Base-by-base conservation (phyloP, 1,284 basidiomycete genomes). In the Tilletiopsis washingtonensis region DNA sequence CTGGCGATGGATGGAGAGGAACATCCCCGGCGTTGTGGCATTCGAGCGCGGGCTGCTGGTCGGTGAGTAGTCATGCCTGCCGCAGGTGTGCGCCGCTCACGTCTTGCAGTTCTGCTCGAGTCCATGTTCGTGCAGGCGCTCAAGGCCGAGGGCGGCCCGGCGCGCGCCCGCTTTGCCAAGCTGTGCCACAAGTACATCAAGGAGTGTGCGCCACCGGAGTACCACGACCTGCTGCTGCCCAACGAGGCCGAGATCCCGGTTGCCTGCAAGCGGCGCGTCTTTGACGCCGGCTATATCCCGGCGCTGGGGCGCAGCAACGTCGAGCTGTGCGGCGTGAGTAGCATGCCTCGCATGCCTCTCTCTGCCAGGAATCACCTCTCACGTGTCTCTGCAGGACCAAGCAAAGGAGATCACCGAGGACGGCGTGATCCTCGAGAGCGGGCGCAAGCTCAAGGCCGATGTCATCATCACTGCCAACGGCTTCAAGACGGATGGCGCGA, bases 381-480 rank as follows among this genome's bases (percentile, higher is more conserved):
- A n/a, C n/a, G n/a, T n/a, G n/a, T n/a, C n/a, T n/a, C n/a, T n/a
- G n/a, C n/a, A 49, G 7, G 50, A 54, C n/a, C 61, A 64, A 46
- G 48, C 71, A 1, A 55, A 43, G 5, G 47, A 53, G 11, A 71
- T 72, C 52, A 62, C 62, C 23, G 56, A 60, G 34, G 20, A 67
- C 23, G 62, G 65, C 32, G 69, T 71, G 17, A 49, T 69, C 9
- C 52, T 56, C 0, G 54, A 58, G 1, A 61, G 60, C 27, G 69
- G 69, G 21, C 44, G 59, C 3, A 50, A 53, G 17, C 45, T 72
- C 29, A 55, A 62, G 14, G 68, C 69, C 2, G 69, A 72, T 32
- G 66, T 71, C n/a, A 70, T 72, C 40, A 56, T 72, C 5, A 55
- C 71, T 50, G 67, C 64, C 19, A 72, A 67, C 40, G 69, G 69